Base-by-base conservation (phyloP, 768 basidiomycete species). In the Podaxis sp. region DNA sequence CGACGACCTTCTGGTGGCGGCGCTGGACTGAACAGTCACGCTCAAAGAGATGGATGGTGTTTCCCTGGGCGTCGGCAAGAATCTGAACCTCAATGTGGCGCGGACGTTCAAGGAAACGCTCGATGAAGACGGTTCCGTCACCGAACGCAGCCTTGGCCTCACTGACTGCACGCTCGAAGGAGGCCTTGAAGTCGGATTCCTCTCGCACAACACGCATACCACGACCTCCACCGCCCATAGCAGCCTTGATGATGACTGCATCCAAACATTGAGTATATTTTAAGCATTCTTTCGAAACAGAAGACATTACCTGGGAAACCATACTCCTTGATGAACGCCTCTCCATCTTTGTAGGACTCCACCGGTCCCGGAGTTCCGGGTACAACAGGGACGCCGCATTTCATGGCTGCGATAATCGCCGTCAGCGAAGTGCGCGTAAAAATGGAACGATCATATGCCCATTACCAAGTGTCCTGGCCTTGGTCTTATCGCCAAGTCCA, bases 141-240 rank as follows among this genome's bases (percentile, higher is more conserved):
- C 97, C 97, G 72, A 99, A 99, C 17, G 97, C 95, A 55, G 93
- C 85, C 76, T 89, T 98, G 65, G 97, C 97, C 75, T 99, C 97
- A 68, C 86, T 88, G 64, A 94, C 94, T 13, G 97, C 96, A 63
- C 94, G 90, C 71, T 94, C 85, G 73, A 98, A 98, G 6, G 91
- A 80, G 61, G 84, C 80, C 77, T 94, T 83, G 83, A 98, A 98
- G 68, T 94, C 90, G 33, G 89, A 88, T 74, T 96, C 90, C 70
- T 95, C 93, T 65, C 94, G 88, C 37, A 99, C 97, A 60, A 99
- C 96, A 70, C 97, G 92, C 97, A 98, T 99, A 64, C 97, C 97
- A 68, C 96, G 93, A 58, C 97, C 97, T 68, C 96, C 96, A 63
- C 96, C 96, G 63, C 96, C 96, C 93, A 97, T 96, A 8, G 96